phyloP scores from a whole-genome alignment of 805 yeast species.

The Saccharomycopsis javanensis region DNA sequence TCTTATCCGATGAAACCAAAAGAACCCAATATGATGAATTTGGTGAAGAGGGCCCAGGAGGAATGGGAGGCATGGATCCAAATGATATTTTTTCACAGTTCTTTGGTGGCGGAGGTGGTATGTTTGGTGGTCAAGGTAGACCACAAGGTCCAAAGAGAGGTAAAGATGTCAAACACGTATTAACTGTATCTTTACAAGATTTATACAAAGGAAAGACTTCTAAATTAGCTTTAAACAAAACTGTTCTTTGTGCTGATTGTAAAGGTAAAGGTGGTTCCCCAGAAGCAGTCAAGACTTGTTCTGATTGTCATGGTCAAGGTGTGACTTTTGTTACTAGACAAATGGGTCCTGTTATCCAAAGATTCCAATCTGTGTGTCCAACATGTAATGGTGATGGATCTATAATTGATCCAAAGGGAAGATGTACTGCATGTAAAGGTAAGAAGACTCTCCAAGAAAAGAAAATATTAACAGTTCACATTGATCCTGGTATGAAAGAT shows the following conservation, averaged over 20 bases:
- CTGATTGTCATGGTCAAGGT: conserved; percentile 87
- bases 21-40: conserved; percentile 81
- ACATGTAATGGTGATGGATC: conserved; percentile 90
- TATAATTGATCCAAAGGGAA: conserved; percentile 74
- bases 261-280: conserved; percentile 95
- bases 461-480: conserved; percentile 87
- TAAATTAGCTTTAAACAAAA: conserved; percentile 88
- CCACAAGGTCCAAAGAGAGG: conserved; percentile 83
- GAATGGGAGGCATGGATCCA: conserved; percentile 62
- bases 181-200: conserved; percentile 83
- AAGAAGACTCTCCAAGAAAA: conserved; percentile 80
- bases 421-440: conserved; percentile 83
- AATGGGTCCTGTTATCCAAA: conserved; percentile 99
- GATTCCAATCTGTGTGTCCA: conserved; percentile 92
- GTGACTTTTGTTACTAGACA: conserved; percentile 86
- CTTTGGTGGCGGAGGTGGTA: conserved; percentile 58
- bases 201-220: conserved; percentile 89
- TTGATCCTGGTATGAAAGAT: conserved; percentile 94
- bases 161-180: conserved; percentile 82
- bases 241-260: conserved; percentile 79
- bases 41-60: conserved; percentile 90
- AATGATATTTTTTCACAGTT: conserved; percentile 74
- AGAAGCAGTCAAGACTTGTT: conserved; percentile 80
- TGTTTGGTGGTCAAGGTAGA: conserved; percentile 48
- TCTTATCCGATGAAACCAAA: conserved; percentile 79